Conservation (phyloP, 495 filamentous ascomycete species). For the Penicillium parvum region DNA sequence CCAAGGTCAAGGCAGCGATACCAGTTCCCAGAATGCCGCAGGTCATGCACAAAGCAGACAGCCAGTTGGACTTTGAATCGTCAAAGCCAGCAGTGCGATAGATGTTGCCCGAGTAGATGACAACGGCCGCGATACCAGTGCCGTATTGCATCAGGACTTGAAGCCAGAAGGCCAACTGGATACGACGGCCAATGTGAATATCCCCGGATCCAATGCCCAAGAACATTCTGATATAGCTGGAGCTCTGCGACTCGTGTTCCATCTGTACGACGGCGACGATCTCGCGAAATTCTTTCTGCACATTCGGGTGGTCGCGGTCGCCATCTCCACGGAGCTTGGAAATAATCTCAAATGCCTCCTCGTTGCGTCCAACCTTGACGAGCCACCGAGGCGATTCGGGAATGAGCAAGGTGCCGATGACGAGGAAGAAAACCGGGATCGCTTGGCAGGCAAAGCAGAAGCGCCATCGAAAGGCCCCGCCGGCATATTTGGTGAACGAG, state of each 20-base stretch:
- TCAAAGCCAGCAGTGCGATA: slow-evolving; percentile 18
- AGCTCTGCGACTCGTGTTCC: slow-evolving; percentile 7
- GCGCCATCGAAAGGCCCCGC: slow-evolving; percentile 43
- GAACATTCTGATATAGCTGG: slow-evolving; percentile 27
- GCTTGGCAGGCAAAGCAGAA: slow-evolving; percentile 54
- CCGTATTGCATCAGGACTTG: slow-evolving; percentile 29
- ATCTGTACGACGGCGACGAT: slow-evolving; percentile 20
- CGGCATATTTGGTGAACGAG: slow-evolving; percentile 35
- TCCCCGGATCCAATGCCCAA: slow-evolving; percentile 23
- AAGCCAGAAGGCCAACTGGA: slow-evolving; percentile 30
- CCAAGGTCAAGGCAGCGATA: slow-evolving; percentile 54
- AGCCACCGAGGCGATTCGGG: slow-evolving; percentile 39
- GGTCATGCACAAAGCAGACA: slow-evolving; percentile 51
- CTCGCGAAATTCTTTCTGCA: slow-evolving; percentile 27
- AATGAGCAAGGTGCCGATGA: slow-evolving; percentile 39
- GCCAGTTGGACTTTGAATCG: slow-evolving; percentile 30
- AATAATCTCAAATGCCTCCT: slow-evolving; percentile 47
- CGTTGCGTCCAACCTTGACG: slow-evolving; percentile 31
- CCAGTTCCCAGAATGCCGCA: slow-evolving; percentile 45
- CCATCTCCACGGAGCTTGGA: slow-evolving; percentile 44
- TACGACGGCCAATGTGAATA: slow-evolving; percentile 27
- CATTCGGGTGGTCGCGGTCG: slow-evolving; percentile 15
- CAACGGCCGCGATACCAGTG: slow-evolving; percentile 26
- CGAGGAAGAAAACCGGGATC: slow-evolving; percentile 42
- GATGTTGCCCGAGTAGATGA: slow-evolving; percentile 18